Conservation (phyloP, 2,329 filamentous ascomycete genomes). For the Graphilbum ipis-grandicollis region DNA sequence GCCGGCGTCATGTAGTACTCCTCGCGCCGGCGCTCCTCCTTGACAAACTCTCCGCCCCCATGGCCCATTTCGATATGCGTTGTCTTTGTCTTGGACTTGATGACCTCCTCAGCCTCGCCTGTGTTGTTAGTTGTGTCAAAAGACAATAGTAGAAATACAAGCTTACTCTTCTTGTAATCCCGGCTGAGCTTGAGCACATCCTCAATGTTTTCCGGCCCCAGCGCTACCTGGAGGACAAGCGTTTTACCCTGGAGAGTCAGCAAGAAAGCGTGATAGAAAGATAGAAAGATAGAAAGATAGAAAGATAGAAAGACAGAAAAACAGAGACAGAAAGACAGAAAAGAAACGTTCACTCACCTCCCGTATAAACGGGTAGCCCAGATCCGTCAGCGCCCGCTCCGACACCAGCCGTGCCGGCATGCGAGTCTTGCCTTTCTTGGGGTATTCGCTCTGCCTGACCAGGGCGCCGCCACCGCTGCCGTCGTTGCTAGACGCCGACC, state of each 20-base stretch:
- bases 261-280: neutral
- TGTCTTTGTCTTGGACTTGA: conserved; percentile 6
- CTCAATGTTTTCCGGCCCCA: conserved; percentile 83
- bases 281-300: too few species aligned
- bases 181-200: conserved; percentile 73
- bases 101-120: conserved; percentile 4
- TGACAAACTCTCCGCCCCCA: conserved; percentile 25
- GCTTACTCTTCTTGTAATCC: conserved; percentile 45
- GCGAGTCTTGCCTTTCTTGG: conserved; percentile 75
- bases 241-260: conserved; percentile 45
- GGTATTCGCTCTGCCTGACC: conserved; percentile 40
- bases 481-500: conserved; percentile 16
- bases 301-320: too few species aligned
- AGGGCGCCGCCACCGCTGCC: conserved; percentile 31
- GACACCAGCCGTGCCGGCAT: conserved; percentile 70
- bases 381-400: conserved; percentile 62
- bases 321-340: too few species aligned
- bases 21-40: conserved; percentile 28
- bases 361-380: conserved; percentile 74
- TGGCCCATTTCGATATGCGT: too few species aligned
- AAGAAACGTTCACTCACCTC: conserved; percentile 38
- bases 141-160: neutral
- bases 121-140: conserved; percentile 1
- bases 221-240: conserved; percentile 65
- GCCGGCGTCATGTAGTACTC: conserved; percentile 18